Evolutionary conservation across 1,284 basidiomycete genomes (phyloP).

Genomic region (Phellopilus nigrolimitatus): DNA sequence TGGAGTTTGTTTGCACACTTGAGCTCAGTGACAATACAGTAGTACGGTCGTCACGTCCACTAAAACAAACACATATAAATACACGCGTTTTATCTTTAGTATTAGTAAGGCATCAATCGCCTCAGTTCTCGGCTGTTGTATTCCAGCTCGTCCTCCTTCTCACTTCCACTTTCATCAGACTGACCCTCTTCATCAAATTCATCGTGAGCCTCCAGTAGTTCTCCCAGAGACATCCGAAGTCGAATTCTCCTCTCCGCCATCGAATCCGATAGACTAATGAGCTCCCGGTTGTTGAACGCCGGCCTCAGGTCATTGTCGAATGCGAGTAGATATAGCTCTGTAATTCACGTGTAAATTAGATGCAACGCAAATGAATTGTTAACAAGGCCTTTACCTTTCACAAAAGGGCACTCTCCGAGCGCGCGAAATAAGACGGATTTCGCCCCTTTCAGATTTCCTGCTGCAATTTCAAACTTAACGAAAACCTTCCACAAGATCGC

Average conservation of each 20-base stretch:
- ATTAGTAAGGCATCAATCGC: constrained; percentile 58
- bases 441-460: constrained; percentile 55
- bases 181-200: constrained; percentile 31
- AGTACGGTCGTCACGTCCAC: background rate
- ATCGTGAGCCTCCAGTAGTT: constrained; percentile 45
- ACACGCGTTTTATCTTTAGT: background rate
- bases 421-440: constrained; percentile 80
- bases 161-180: constrained; percentile 29
- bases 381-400: constrained; percentile 53
- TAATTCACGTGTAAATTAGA: constrained; percentile 17
- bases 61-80: background rate
- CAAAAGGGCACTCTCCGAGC: constrained; percentile 74
- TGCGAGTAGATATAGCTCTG: constrained; percentile 84
- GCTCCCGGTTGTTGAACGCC: constrained; percentile 63
- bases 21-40: background rate
- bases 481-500: constrained; percentile 73
- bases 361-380: constrained; percentile 5
- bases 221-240: constrained; percentile 62
- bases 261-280: constrained; percentile 64
- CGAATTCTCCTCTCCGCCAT: constrained; percentile 84
- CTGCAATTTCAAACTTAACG: constrained; percentile 78
- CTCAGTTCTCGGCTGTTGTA: constrained; percentile 52
- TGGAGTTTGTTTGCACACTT: background rate
- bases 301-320: constrained; percentile 65
- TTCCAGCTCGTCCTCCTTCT: constrained; percentile 52